Evolutionary conservation across 306 rosid species (phyloP), one percentile per base, ranked within the genome.

Genomic region (Amphicarpaea edgeworthii): DNA sequence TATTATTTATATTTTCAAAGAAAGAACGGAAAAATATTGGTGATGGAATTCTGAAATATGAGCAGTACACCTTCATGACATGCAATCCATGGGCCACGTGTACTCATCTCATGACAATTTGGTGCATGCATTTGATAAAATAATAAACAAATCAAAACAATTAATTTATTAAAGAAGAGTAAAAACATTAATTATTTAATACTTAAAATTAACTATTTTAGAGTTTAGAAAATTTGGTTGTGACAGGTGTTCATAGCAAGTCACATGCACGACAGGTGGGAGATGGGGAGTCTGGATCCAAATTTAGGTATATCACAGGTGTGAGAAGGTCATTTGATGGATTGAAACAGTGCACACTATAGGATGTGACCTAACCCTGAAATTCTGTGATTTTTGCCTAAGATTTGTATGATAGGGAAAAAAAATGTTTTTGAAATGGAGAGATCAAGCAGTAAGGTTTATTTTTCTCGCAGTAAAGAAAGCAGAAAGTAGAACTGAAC

Each of bases 1-100:
- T n/a, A n/a, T n/a, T n/a, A n/a, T n/a, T n/a, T n/a, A n/a, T n/a
- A n/a, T n/a, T n/a, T n/a, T n/a, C n/a, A n/a, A n/a, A n/a, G n/a
- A n/a, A n/a, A n/a, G n/a, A n/a, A n/a, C n/a, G n/a, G n/a, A n/a
- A n/a, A n/a, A n/a, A n/a, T n/a, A n/a, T n/a, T n/a, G n/a, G n/a
- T n/a, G 7, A 14, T 42, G 51, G 32, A 37, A 7, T 55, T 7
- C 34, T 42, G 41, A 64, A 72, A 30, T 0, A 28, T 7, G 12
- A 17, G 21, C 26, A 19, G 60, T 42, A 12, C 67, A 72, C 68
- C 71, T 75, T 74, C 45, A 8, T 54, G 53, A 58, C 80, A 65
- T 77, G 86, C 83, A 73, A 66, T 46, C 28, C 43, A 9, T 14
- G n/a, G 1, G 21, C 7, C 68, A 71, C 85, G 79, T 86, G 88